Evolutionary conservation across 495 filamentous ascomycete species (phyloP).

Genomic region (Penicillium waksmanii): DNA sequence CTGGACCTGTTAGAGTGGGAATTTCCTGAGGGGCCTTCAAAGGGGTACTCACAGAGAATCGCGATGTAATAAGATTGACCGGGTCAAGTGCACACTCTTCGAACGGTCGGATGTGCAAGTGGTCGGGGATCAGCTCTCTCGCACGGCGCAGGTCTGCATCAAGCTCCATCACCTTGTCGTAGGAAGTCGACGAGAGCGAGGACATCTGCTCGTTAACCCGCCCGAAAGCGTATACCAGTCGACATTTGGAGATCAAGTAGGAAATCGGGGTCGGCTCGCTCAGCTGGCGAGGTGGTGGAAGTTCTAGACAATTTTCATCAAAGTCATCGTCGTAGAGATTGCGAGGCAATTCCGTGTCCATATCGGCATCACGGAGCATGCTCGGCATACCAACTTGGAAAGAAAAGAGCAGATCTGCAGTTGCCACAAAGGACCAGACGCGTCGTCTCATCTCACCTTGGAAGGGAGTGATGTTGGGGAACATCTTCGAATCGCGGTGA

Average conservation of each 20-base stretch:
- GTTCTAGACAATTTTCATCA: slow-evolving; percentile 70
- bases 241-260: slow-evolving; percentile 84
- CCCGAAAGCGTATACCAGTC: slow-evolving; percentile 64
- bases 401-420: slow-evolving; percentile 84
- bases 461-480: slow-evolving; percentile 79
- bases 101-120: slow-evolving; percentile 75
- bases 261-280: slow-evolving; percentile 83
- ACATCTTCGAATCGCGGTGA: slow-evolving; percentile 87
- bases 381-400: slow-evolving; percentile 89
- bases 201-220: slow-evolving; percentile 59
- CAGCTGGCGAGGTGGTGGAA: slow-evolving; percentile 74
- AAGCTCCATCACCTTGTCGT: slow-evolving; percentile 84
- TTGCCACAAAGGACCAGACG: slow-evolving; percentile 83
- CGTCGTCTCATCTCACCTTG: slow-evolving; percentile 90
- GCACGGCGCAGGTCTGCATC: slow-evolving; percentile 77
- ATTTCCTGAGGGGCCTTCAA: background rate
- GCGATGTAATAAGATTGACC: slow-evolving; percentile 79
- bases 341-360: slow-evolving; percentile 81
- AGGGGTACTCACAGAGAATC: slow-evolving; percentile 59
- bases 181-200: slow-evolving; percentile 53
- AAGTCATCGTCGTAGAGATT: slow-evolving; percentile 97
- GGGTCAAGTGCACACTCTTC: slow-evolving; percentile 78
- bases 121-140: slow-evolving; percentile 71
- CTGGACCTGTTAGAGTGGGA: slow-evolving; percentile 20
- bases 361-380: slow-evolving; percentile 82